phyloP scores from a whole-genome alignment of 306 rosid genomes.

The Clitoria ternatea region DNA sequence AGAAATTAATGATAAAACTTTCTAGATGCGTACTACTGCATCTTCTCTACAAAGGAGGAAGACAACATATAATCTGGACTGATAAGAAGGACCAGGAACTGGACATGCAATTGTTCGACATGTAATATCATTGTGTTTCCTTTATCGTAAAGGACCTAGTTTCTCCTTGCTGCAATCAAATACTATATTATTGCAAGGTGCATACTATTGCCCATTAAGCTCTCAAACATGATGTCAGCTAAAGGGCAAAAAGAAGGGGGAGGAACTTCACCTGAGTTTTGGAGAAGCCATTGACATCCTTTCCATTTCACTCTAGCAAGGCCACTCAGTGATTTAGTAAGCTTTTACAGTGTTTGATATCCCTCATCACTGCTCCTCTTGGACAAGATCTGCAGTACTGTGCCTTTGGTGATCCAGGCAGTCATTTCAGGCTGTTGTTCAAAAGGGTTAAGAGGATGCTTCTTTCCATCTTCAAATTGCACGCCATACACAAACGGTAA shows the following conservation, averaged over 20 bases:
- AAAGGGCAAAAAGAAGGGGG: not conserved
- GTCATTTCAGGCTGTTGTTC: constrained; percentile 81
- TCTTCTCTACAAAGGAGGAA: not conserved
- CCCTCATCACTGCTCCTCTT: constrained; percentile 54
- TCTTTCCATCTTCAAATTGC: constrained; percentile 64
- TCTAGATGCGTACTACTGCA: not conserved
- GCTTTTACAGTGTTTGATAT: constrained; percentile 38
- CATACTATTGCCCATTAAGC: not conserved
- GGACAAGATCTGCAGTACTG: constrained; percentile 64
- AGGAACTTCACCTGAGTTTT: constrained; percentile 36
- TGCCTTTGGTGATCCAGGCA: constrained; percentile 86
- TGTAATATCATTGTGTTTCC: constrained; percentile 10
- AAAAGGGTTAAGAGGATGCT: constrained; percentile 60
- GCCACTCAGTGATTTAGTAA: constrained; percentile 20
- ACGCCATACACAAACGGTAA: constrained; percentile 87
- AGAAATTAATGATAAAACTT: not conserved
- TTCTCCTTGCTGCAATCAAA: too few relatives aligned
- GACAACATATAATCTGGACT: not conserved
- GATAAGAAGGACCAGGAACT: not conserved
- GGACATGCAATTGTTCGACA: not conserved
- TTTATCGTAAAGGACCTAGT: not conserved
- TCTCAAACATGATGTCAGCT: constrained; percentile 15
- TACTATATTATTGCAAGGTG: constrained; percentile 13
- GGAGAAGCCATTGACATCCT: constrained; percentile 23
- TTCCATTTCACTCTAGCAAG: constrained; percentile 21